A percentile compares a stretch with the other conserved stretches of the same genome.
These are phyloP conservation scores for Naganishia sp. DNA, from an alignment of 1,284 basidiomycete species.

Conservation along the genomic window DNA sequence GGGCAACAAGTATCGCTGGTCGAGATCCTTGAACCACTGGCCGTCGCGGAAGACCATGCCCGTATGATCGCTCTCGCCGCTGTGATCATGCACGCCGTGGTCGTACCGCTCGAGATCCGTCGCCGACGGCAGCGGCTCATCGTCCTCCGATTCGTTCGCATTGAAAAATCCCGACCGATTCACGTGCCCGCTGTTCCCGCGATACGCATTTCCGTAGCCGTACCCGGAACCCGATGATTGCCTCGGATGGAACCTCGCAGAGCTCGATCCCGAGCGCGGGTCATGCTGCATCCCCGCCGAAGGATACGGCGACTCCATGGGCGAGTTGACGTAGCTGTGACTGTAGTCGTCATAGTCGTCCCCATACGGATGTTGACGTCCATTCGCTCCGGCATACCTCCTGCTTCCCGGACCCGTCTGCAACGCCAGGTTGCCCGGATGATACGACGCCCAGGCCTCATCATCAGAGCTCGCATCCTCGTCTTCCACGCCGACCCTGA, in stretches of 20 bases:
- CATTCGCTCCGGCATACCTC: slow-evolving; percentile 49
- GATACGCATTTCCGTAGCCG: slow-evolving; percentile 8
- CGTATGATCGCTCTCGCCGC: slow-evolving; percentile 33
- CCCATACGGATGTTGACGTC: slow-evolving; percentile 40
- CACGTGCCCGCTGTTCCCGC: slow-evolving; percentile 29
- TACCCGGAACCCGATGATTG: not conserved
- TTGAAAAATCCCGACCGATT: slow-evolving; percentile 48
- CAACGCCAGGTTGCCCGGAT: slow-evolving; percentile 45
- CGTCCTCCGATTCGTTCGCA: slow-evolving; percentile 62
- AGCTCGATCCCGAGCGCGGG: slow-evolving; percentile 4
- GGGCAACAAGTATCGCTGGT: slow-evolving; percentile 91
- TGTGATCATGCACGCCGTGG: slow-evolving; percentile 48
- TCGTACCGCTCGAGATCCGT: slow-evolving; percentile 35
- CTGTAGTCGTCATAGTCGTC: slow-evolving; percentile 44
- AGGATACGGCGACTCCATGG: slow-evolving; percentile 41
- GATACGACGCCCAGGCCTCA: slow-evolving; percentile 61
- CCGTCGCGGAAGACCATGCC: slow-evolving; percentile 59
- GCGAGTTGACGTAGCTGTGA: slow-evolving; percentile 33
- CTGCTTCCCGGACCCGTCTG: slow-evolving; percentile 46
- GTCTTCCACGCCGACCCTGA: slow-evolving; percentile 92
- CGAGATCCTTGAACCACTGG: slow-evolving; percentile 94
- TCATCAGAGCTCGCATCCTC: slow-evolving; percentile 78
- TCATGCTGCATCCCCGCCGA: slow-evolving; percentile 5
- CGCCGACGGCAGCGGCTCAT: slow-evolving; percentile 67
- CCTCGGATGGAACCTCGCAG: not conserved